A percentile compares a stretch with the other conserved stretches of the same genome.
These are phyloP conservation scores for Trametes hirsuta DNA, from an alignment of 1,284 basidiomycete species.

Conservation along the genomic window DNA sequence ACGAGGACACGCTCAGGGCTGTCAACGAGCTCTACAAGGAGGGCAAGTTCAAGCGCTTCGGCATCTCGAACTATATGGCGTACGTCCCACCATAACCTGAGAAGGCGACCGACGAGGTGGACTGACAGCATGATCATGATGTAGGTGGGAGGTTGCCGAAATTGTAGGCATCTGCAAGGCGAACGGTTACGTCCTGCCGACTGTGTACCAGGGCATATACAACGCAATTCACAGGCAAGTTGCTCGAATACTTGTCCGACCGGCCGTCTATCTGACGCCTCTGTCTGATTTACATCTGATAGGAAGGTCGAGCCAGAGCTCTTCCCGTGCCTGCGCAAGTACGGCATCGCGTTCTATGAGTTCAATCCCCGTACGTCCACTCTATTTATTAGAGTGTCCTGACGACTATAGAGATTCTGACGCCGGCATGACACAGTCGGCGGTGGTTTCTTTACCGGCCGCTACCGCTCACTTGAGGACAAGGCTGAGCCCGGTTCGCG, in stretches of 20 bases:
- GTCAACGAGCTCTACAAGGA: slow-evolving; percentile 54
- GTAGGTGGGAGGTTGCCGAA: slow-evolving; percentile 64
- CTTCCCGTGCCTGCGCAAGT: slow-evolving; percentile 66
- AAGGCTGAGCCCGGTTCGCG: slow-evolving; percentile 41
- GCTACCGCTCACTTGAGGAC: slow-evolving; percentile 35
- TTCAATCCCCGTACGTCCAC: slow-evolving; percentile 49
- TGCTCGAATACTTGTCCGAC: background rate
- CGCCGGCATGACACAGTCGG: slow-evolving; percentile 30
- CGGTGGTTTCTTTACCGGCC: slow-evolving; percentile 44
- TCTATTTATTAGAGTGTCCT: slow-evolving; percentile 3
- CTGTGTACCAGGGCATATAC: slow-evolving; percentile 71
- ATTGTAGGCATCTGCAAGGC: slow-evolving; percentile 59
- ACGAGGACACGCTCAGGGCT: slow-evolving; percentile 50
- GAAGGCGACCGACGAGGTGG: background rate
- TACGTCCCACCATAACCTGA: slow-evolving; percentile 24
- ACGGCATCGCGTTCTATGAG: slow-evolving; percentile 62
- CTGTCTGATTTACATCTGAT: background rate
- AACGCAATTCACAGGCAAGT: slow-evolving; percentile 51
- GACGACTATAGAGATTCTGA: slow-evolving; percentile 22
- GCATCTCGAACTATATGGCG: slow-evolving; percentile 55
- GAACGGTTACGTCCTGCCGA: slow-evolving; percentile 63
- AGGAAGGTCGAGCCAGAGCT: slow-evolving; percentile 58
- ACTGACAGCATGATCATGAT: background rate
- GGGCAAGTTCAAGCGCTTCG: slow-evolving; percentile 49
- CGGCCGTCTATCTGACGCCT: background rate